Conservation (phyloP, 2,329 filamentous ascomycete species). For the Nothopassalora personata region DNA sequence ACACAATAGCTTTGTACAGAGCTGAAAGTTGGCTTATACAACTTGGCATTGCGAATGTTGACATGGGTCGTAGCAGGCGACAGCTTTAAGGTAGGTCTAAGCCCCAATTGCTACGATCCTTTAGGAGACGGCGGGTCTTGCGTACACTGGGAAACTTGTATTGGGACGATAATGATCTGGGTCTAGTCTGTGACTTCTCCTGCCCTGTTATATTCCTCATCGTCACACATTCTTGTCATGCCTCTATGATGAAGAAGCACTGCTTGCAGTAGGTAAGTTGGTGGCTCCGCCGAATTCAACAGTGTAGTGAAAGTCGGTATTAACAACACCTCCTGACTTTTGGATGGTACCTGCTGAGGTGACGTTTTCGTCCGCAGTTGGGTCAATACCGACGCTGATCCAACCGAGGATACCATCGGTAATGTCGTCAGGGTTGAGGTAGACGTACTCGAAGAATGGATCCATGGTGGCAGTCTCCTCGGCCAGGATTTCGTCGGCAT, state of each 20-base stretch:
- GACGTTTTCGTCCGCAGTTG: conserved; percentile 24
- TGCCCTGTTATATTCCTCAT: not conserved
- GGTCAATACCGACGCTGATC: conserved; percentile 49
- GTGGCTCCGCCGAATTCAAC: conserved; percentile 9
- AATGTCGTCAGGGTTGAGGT: conserved; percentile 22
- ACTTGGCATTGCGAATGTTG: not conserved
- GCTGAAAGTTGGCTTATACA: not conserved
- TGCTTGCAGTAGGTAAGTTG: conserved; percentile 1
- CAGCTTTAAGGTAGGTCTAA: not conserved
- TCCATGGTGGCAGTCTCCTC: conserved; percentile 48
- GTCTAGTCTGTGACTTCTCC: not conserved
- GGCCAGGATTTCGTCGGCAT: conserved; percentile 45
- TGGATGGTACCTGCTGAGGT: conserved; percentile 17
- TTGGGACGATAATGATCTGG: not conserved
- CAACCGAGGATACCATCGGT: conserved; percentile 51
- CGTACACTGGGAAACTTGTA: not conserved
- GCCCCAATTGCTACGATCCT: not conserved
- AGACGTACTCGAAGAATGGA: conserved; percentile 54
- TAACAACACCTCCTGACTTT: conserved; percentile 21
- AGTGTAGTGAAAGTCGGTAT: conserved; percentile 15
- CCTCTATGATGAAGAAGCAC: conserved; percentile 5
- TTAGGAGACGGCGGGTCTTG: not conserved
- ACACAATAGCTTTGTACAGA: not conserved
- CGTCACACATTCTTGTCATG: not conserved
- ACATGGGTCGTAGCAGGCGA: not conserved